These are phyloP conservation scores for Ricinus communis DNA, from an alignment of 345 rosid species.

Conservation along the genomic window DNA sequence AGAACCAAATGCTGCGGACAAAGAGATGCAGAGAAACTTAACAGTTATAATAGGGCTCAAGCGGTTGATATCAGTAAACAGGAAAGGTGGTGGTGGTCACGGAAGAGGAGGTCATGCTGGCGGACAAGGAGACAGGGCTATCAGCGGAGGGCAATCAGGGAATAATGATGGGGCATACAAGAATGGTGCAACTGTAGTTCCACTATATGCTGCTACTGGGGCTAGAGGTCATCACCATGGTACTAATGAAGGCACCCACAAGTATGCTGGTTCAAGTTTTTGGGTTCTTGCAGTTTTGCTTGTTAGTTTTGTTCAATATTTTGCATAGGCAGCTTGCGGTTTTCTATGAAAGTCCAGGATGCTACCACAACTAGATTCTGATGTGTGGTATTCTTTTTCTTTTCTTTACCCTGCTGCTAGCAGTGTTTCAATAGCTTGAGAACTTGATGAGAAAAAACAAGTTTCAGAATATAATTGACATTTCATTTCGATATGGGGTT, in stretches of 20 bases:
- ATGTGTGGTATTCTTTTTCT: conserved; percentile 3
- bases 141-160: neutral
- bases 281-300: neutral
- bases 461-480: too few species aligned
- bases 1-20: neutral
- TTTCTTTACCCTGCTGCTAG: neutral
- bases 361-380: neutral
- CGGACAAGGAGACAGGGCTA: neutral
- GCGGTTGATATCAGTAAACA: conserved; percentile 1
- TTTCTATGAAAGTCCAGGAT: neutral
- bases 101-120: conserved; percentile 19
- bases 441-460: too few species aligned
- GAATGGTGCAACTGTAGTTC: conserved; percentile 10
- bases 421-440: too few species aligned
- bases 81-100: conserved; percentile 16
- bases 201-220: conserved; percentile 21
- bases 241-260: neutral
- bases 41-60: neutral
- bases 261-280: neutral
- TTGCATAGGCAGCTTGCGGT: neutral
- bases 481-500: too few species aligned
- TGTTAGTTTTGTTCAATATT: neutral
- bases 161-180: neutral
- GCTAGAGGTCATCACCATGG: neutral
- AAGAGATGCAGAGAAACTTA: neutral